Conservation (phyloP, 2,329 filamentous ascomycete species). For the Nigrospora oryzae region DNA sequence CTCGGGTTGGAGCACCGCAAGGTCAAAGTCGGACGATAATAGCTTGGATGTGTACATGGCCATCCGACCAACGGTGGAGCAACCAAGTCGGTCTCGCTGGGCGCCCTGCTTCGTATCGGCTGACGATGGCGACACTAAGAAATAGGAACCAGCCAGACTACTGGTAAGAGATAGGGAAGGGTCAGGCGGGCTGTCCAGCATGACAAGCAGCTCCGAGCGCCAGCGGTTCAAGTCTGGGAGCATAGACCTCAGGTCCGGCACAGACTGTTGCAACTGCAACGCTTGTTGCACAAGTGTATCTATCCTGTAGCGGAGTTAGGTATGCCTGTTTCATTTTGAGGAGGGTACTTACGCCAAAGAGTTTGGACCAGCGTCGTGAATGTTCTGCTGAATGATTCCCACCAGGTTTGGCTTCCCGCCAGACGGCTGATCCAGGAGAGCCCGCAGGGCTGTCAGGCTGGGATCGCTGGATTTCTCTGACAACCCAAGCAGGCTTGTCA, state of each 20-base stretch:
- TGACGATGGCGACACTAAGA: constrained; percentile 40
- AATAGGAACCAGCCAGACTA: constrained; percentile 60
- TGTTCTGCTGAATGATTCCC: constrained; percentile 45
- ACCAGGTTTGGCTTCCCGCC: constrained; percentile 35
- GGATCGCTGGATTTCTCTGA: constrained; percentile 38
- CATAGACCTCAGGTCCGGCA: constrained; percentile 28
- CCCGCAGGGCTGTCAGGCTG: constrained; percentile 32
- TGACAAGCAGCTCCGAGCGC: constrained; percentile 49
- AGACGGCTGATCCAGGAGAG: constrained; percentile 34
- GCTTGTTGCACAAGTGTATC: constrained; percentile 45
- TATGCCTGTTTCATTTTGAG: neutral
- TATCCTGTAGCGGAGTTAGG: constrained; percentile 24
- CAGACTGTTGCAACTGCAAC: constrained; percentile 25
- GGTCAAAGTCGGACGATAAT: constrained; percentile 31
- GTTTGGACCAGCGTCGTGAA: constrained; percentile 37
- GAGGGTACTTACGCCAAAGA: constrained; percentile 39
- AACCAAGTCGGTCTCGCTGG: constrained; percentile 56
- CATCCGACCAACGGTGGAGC: constrained; percentile 68
- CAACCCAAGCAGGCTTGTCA: constrained; percentile 43
- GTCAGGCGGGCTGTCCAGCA: constrained; percentile 45
- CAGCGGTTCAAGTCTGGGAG: constrained; percentile 59
- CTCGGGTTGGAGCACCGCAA: constrained; percentile 28
- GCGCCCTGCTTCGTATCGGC: constrained; percentile 3
- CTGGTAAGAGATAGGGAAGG: constrained; percentile 67
- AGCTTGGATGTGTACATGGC: constrained; percentile 60